Conservation (phyloP, 1,284 basidiomycete species). For the Golubevia pallescens region DNA sequence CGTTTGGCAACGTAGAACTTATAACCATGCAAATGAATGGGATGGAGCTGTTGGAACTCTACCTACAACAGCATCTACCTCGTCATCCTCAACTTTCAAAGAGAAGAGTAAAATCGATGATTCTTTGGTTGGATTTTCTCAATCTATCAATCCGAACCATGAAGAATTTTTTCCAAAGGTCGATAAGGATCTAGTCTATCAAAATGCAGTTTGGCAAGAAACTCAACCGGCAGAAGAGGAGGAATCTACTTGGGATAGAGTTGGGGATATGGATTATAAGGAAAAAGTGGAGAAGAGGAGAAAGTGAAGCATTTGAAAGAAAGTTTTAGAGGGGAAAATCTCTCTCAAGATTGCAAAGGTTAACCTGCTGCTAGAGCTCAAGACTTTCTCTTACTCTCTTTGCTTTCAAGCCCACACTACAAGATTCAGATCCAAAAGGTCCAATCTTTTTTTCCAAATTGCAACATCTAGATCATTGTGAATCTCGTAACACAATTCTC, state of each 20-base stretch:
- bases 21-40: slow-evolving; percentile 58
- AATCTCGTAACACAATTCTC: too few relatives aligned
- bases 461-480: too few relatives aligned
- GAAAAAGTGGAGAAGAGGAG: neutral
- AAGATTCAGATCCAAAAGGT: too few relatives aligned
- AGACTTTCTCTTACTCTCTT: too few relatives aligned
- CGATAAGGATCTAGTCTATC: slow-evolving; percentile 9
- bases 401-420: too few relatives aligned
- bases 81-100: neutral
- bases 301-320: neutral
- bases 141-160: neutral
- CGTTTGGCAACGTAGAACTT: slow-evolving; percentile 1
- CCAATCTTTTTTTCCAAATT: too few relatives aligned
- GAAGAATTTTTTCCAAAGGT: slow-evolving; percentile 1
- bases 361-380: too few relatives aligned
- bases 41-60: too few relatives aligned
- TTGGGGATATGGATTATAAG: slow-evolving; percentile 38
- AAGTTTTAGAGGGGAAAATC: too few relatives aligned
- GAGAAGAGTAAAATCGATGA: neutral
- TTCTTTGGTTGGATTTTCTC: slow-evolving; percentile 4
- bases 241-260: slow-evolving; percentile 45
- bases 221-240: slow-evolving; percentile 43
- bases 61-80: slow-evolving; percentile 22
- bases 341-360: too few relatives aligned
- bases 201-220: slow-evolving; percentile 41